These are phyloP conservation scores for Ganoderma multipileum DNA, from an alignment of 1,284 basidiomycete genomes.

Conservation along the genomic window DNA sequence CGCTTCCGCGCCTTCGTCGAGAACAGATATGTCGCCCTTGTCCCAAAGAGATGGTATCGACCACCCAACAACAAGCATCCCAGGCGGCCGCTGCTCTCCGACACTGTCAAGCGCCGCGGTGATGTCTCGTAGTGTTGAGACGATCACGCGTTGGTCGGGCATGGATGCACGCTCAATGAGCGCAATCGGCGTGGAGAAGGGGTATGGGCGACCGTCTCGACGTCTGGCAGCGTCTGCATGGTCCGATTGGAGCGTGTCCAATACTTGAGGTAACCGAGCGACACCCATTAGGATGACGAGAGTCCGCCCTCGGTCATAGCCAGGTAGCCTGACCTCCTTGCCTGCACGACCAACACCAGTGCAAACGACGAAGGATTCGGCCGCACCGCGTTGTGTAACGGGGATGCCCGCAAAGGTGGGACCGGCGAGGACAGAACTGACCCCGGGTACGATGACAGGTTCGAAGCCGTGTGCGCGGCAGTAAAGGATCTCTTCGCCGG, in stretches of 20 bases:
- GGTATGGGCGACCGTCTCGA: conserved; percentile 72
- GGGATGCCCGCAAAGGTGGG: conserved; percentile 92
- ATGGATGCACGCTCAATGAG: conserved; percentile 94
- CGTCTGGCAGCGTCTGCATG: conserved; percentile 23
- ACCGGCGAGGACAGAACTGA: conserved; percentile 88
- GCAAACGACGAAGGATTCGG: conserved; percentile 89
- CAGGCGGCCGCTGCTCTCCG: conserved; percentile 92
- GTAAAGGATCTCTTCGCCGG: conserved; percentile 93
- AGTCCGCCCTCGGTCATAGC: conserved; percentile 84
- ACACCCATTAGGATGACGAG: conserved; percentile 95
- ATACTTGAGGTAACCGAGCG: conserved; percentile 79
- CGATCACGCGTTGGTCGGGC: conserved; percentile 89
- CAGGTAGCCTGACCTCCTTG: conserved; percentile 84
- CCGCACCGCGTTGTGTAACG: conserved; percentile 94
- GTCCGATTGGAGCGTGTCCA: conserved; percentile 62
- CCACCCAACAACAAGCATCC: conserved; percentile 97
- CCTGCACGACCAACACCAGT: conserved; percentile 93
- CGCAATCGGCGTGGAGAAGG: conserved; percentile 83
- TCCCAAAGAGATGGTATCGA: conserved; percentile 71
- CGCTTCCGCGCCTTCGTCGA: conserved; percentile 53
- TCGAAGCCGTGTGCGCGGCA: conserved; percentile 89
- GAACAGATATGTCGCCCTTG: conserved; percentile 56
- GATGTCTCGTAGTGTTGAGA: conserved; percentile 81
- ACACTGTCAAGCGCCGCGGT: conserved; percentile 73
- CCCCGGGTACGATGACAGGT: conserved; percentile 87